Evolutionary conservation across 2,329 filamentous ascomycete genomes (phyloP).

Genomic region (Alternaria angustiovoidea): DNA sequence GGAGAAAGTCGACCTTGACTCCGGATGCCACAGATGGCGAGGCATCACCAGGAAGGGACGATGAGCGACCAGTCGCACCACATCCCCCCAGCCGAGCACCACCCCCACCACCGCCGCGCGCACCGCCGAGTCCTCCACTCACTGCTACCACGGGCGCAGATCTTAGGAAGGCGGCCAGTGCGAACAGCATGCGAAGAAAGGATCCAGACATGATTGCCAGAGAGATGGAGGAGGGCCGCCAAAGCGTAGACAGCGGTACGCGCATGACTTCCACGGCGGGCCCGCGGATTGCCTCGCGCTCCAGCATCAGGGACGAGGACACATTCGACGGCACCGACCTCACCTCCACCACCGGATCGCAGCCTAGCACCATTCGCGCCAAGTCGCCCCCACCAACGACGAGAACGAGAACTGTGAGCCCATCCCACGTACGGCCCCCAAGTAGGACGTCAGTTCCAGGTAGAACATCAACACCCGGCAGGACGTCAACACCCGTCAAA

Average conservation of each 20-base stretch:
- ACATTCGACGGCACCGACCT: slow-evolving; percentile 51
- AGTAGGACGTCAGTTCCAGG: slow-evolving; percentile 35
- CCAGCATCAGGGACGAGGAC: slow-evolving; percentile 54
- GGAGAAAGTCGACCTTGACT: slow-evolving; percentile 43
- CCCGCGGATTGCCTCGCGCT: slow-evolving; percentile 50
- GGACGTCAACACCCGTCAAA: slow-evolving; percentile 32
- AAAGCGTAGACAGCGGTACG: slow-evolving; percentile 53
- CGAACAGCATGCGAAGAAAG: slow-evolving; percentile 53
- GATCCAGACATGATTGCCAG: slow-evolving; percentile 47
- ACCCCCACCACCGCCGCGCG: slow-evolving; percentile 33
- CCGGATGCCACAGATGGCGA: slow-evolving; percentile 56
- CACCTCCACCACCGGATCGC: slow-evolving; percentile 53
- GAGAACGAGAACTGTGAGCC: slow-evolving; percentile 36
- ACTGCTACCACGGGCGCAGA: slow-evolving; percentile 54
- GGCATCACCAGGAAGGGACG: slow-evolving; percentile 39
- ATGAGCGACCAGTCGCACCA: slow-evolving; percentile 12
- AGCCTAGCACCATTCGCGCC: slow-evolving; percentile 50
- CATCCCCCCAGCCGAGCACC: slow-evolving; percentile 27
- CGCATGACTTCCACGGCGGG: slow-evolving; percentile 49
- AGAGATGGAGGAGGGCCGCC: slow-evolving; percentile 51
- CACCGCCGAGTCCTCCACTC: slow-evolving; percentile 59
- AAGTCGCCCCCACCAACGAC: slow-evolving; percentile 36
- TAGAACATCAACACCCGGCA: slow-evolving; percentile 28
- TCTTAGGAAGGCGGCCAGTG: slow-evolving; percentile 54
- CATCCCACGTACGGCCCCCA: slow-evolving; percentile 28